phyloP scores from a whole-genome alignment of 805 yeast species.

The Metschnikowia santaceciliae region DNA sequence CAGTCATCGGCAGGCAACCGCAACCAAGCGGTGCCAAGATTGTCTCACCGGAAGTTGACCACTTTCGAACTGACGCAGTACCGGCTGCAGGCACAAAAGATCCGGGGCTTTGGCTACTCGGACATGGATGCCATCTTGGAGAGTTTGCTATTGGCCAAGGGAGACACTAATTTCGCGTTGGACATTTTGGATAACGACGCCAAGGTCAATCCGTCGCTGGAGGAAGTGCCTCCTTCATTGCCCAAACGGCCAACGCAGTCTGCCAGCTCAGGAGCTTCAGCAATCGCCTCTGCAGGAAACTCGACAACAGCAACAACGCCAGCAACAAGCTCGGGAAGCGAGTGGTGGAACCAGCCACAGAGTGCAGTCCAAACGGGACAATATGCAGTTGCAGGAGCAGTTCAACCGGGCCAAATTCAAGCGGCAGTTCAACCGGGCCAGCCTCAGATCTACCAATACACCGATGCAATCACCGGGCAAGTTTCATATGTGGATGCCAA shows the following conservation, averaged over 20 bases:
- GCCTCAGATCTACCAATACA: slow-evolving; percentile 60
- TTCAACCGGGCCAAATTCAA: background rate
- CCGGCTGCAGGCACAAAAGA: slow-evolving; percentile 41
- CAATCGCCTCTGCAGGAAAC: background rate
- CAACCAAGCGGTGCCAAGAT: slow-evolving; percentile 28
- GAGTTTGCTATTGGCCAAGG: slow-evolving; percentile 56
- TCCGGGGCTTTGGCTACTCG: slow-evolving; percentile 49
- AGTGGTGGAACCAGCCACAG: slow-evolving; percentile 30
- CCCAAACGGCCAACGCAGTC: slow-evolving; percentile 34
- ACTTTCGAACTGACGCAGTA: slow-evolving; percentile 51
- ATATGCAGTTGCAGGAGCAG: background rate
- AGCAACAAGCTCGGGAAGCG: slow-evolving; percentile 22
- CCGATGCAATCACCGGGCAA: slow-evolving; percentile 69
- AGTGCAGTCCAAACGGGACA: background rate
- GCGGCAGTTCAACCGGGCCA: slow-evolving; percentile 20
- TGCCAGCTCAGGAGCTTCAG: slow-evolving; percentile 8
- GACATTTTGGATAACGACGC: slow-evolving; percentile 48
- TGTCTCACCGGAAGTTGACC: slow-evolving; percentile 51
- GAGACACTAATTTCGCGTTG: slow-evolving; percentile 57
- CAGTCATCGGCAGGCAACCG: slow-evolving; percentile 10
- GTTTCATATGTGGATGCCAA: slow-evolving; percentile 63
- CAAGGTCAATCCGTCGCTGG: slow-evolving; percentile 30
- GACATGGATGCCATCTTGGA: slow-evolving; percentile 59
- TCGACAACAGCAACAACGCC: slow-evolving; percentile 5
- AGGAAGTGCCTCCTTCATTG: slow-evolving; percentile 46